Evolutionary conservation across 1,284 basidiomycete species (phyloP), one percentile per base, ranked within the genome.

Genomic region (Violaceomyces palustris): DNA sequence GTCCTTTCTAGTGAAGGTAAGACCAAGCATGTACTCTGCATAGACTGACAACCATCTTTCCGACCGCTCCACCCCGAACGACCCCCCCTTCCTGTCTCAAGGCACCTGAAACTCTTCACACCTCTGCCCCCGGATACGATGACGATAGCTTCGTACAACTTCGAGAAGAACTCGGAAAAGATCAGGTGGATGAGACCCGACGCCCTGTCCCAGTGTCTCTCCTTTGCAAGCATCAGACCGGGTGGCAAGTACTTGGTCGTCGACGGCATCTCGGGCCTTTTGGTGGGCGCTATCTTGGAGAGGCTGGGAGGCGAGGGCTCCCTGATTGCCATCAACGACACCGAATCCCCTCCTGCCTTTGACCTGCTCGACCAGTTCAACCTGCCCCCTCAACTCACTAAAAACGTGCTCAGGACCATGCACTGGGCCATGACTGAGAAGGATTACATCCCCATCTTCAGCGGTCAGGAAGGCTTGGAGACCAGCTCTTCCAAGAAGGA

Each of bases 311-410:
- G 88, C 26, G 76, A 84, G 63, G 92, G 92, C 4, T 80, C 83
- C 39, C 76, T 98, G 17, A 77, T 96, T 45, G 82, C 87, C 3
- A 83, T 98, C 65, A 89, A 86, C 64, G 89, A 94, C 59, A 82
- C 85, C 25, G 93, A 97, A 67, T 89, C 87, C 3, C 91, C 93
- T 6, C 93, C 94, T 9, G 85, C 89, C 27, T 90, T 91, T 73
- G 88, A 89, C 28, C 81, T 92, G 17, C 75, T 93, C 69, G 78
- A 80, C 2, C 96, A 96, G 73, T 88, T 92, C 65, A 78, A 82
- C 21, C 78, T 82, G 47, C 61, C 57, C 2, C 12, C 40, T 0
- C 78, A 83, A 42, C 42, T 48, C 9, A 57, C 40, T 1, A 42
- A 40, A 6, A 25, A 32, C 9, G 50, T 61, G 4, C 49, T 67